Evolutionary conservation across 1,139 yeast genomes (phyloP).

Genomic region (Fermentozyma sake): DNA sequence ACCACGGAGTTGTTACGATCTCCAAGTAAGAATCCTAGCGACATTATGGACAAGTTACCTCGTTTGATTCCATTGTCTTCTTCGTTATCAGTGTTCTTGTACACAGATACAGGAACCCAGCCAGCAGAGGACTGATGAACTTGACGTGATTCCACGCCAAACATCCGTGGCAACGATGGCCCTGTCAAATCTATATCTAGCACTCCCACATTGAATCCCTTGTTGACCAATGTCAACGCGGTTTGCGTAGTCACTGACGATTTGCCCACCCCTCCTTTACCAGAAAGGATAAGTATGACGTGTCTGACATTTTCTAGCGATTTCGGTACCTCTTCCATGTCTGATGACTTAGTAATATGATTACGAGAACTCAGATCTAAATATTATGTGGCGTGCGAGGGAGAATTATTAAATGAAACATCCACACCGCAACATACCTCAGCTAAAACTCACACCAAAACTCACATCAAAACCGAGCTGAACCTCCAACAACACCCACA

Average conservation of each 20-base stretch:
- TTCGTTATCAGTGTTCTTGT: conserved; percentile 11
- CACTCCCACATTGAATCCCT: conserved; percentile 83
- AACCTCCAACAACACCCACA: conserved; percentile 2
- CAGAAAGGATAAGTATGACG: conserved; percentile 44
- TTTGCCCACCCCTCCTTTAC: conserved; percentile 76
- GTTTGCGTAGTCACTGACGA: conserved; percentile 93
- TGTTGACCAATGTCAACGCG: conserved; percentile 67
- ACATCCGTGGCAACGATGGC: conserved; percentile 94
- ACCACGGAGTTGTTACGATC: conserved; percentile 88
- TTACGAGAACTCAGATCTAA: too few species aligned
- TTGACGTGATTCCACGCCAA: conserved; percentile 78
- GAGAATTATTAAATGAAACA: too few species aligned
- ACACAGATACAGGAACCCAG: conserved; percentile 80
- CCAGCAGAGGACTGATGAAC: conserved; percentile 81
- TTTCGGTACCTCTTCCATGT: conserved; percentile 30
- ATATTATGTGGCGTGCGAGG: too few species aligned
- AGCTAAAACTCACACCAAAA: too few species aligned
- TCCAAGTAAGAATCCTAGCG: conserved; percentile 83
- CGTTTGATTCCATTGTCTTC: conserved; percentile 24
- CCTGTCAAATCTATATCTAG: conserved; percentile 95
- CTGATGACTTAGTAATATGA: too few species aligned
- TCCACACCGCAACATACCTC: too few species aligned
- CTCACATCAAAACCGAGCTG: too few species aligned
- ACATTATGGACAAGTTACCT: conserved; percentile 61
- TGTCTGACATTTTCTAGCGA: conserved; percentile 67